These are phyloP conservation scores for Rhododendron ferrugineum DNA, from an alignment of 148 eudicot species.

Conservation along the genomic window DNA sequence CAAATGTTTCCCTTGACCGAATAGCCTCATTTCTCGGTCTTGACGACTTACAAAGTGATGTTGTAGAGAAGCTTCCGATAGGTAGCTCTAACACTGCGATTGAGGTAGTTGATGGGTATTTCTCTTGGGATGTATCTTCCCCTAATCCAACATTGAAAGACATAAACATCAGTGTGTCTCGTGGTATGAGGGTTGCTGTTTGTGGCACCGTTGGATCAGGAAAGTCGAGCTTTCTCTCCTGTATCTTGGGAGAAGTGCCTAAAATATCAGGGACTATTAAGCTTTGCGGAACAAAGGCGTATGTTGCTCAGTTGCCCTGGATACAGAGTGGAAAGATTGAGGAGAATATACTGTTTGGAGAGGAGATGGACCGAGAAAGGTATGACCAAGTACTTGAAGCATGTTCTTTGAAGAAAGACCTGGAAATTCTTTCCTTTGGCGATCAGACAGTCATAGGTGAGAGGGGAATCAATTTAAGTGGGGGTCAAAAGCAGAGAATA, in stretches of 20 bases:
- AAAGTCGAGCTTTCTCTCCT: slow-evolving; percentile 48
- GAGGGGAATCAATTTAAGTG: slow-evolving; percentile 60
- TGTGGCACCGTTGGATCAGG: slow-evolving; percentile 64
- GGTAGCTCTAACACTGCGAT: slow-evolving; percentile 28
- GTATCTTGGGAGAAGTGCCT: slow-evolving; percentile 46
- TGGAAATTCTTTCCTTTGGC: slow-evolving; percentile 37
- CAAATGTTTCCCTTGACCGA: slow-evolving; percentile 53
- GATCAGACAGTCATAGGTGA: slow-evolving; percentile 56
- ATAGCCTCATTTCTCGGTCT: slow-evolving; percentile 40
- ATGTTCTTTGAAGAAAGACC: slow-evolving; percentile 43
- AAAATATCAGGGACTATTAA: slow-evolving; percentile 31
- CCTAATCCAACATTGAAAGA: slow-evolving; percentile 35
- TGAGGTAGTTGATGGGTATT: slow-evolving; percentile 38
- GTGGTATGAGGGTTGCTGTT: slow-evolving; percentile 56
- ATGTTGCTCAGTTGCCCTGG: slow-evolving; percentile 60
- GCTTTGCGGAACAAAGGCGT: slow-evolving; percentile 44
- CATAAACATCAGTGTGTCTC: slow-evolving; percentile 30
- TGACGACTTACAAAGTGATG: slow-evolving; percentile 32
- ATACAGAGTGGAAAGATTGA: slow-evolving; percentile 56
- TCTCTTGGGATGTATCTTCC: slow-evolving; percentile 37
- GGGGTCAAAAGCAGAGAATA: slow-evolving; percentile 71
- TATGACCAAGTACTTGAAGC: slow-evolving; percentile 55
- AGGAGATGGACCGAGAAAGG: slow-evolving; percentile 33
- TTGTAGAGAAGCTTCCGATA: slow-evolving; percentile 31
- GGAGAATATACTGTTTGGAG: slow-evolving; percentile 48